Percentiles rank a stretch among this genome's conserved stretches.
phyloP scores from a whole-genome alignment of 495 filamentous ascomycete species.

The Aspergillus ostianus region DNA sequence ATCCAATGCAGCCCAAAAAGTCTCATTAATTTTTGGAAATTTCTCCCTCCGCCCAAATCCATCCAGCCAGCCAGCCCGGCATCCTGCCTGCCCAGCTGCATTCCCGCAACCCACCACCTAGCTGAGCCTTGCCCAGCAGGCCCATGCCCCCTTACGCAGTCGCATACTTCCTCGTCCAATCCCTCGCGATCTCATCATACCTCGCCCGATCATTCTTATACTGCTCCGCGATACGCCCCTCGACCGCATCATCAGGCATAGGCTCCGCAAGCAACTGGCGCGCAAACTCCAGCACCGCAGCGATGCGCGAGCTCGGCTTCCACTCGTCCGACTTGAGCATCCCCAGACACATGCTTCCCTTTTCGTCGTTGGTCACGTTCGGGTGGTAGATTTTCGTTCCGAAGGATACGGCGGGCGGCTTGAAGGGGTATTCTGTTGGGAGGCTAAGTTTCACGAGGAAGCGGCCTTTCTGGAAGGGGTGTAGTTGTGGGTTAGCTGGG shows the following conservation, averaged over 20 bases:
- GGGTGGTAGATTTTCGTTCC: constrained; percentile 97
- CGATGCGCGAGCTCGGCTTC: constrained; percentile 85
- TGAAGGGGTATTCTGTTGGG: constrained; percentile 91
- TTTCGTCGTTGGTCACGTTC: constrained; percentile 92
- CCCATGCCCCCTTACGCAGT: too few relatives aligned
- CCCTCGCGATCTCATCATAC: constrained; percentile 79
- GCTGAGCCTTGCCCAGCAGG: too few relatives aligned
- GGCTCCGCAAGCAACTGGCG: constrained; percentile 78
- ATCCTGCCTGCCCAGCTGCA: too few relatives aligned
- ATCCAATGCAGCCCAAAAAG: background rate
- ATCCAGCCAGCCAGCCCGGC: too few relatives aligned
- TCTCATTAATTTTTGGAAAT: background rate
- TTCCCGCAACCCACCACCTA: too few relatives aligned
- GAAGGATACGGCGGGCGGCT: constrained; percentile 83
- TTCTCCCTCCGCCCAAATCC: too few relatives aligned
- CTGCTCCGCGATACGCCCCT: constrained; percentile 81
- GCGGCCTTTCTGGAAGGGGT: constrained; percentile 57
- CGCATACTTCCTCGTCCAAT: constrained; percentile 82
- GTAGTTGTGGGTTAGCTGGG: background rate
- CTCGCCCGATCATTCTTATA: constrained; percentile 68
- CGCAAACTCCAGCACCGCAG: constrained; percentile 75
- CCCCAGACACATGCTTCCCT: constrained; percentile 87
- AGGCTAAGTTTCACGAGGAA: constrained; percentile 77
- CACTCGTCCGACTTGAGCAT: constrained; percentile 87
- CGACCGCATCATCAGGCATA: constrained; percentile 91